phyloP scores from a whole-genome alignment of 179 eudicot genomes.

The Actinidia polygama region DNA sequence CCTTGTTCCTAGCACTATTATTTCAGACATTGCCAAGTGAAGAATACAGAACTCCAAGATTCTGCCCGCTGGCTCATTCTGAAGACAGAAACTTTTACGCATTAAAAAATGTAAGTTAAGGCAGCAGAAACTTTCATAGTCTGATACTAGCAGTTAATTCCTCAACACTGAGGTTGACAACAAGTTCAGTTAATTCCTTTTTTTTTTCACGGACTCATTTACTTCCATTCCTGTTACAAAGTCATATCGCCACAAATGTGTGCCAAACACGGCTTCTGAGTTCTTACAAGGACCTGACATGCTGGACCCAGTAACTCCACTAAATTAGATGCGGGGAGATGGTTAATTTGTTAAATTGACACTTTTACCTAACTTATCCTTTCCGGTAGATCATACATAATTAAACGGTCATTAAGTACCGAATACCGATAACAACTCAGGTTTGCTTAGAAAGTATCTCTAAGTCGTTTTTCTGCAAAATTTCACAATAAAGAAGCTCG shows the following conservation, averaged over 20 bases:
- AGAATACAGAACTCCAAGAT: constrained; percentile 87
- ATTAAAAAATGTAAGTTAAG: background rate
- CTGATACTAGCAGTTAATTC: background rate
- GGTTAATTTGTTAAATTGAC: background rate
- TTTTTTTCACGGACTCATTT: background rate
- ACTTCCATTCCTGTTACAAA: background rate
- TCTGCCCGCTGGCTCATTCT: constrained; percentile 75
- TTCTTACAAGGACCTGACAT: background rate
- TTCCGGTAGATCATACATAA: background rate
- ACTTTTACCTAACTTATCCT: background rate
- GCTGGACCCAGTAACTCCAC: background rate
- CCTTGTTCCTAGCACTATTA: constrained; percentile 72
- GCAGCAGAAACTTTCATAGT: background rate
- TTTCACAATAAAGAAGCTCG: background rate
- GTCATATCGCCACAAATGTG: background rate
- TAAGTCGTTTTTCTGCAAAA: background rate
- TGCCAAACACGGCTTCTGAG: background rate
- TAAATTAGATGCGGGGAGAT: background rate
- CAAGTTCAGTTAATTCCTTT: background rate
- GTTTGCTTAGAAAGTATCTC: background rate
- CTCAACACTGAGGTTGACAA: background rate
- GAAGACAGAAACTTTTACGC: background rate
- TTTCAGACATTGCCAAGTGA: constrained; percentile 94
- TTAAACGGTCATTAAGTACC: background rate
- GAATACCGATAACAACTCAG: background rate